Percentiles rank a stretch among this genome's conserved stretches.
These are phyloP conservation scores for Ascocoryne sarcoides DNA, from an alignment of 2,329 filamentous ascomycete genomes.

Conservation along the genomic window DNA sequence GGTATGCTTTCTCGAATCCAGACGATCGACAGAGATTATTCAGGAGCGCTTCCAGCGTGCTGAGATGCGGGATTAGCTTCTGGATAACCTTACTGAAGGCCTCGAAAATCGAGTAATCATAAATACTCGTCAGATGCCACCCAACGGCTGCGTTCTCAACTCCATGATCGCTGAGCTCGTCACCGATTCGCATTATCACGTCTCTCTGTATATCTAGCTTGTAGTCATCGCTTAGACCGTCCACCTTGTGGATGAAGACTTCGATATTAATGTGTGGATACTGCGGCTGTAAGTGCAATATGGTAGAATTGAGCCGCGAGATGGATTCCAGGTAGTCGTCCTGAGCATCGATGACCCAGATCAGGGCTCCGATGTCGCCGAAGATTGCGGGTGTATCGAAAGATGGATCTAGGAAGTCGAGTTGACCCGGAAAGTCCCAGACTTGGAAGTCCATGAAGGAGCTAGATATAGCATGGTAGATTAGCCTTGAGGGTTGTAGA, in stretches of 20 bases:
- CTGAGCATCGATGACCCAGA: slow-evolving; percentile 98
- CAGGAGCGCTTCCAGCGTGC: slow-evolving; percentile 85
- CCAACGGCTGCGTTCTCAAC: slow-evolving; percentile 90
- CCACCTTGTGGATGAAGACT: slow-evolving; percentile 98
- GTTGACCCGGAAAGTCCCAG: slow-evolving; percentile 93
- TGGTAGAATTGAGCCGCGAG: slow-evolving; percentile 75
- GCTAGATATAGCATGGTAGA: too few species aligned
- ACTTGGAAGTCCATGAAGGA: slow-evolving; percentile 99
- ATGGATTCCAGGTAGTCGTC: slow-evolving; percentile 96
- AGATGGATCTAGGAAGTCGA: slow-evolving; percentile 81
- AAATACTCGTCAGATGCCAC: slow-evolving; percentile 95
- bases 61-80: slow-evolving; percentile 88
- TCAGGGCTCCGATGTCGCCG: slow-evolving; percentile 83
- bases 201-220: slow-evolving; percentile 93
- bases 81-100: slow-evolving; percentile 98
- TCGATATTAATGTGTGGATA: slow-evolving; percentile 95
- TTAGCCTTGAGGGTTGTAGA: too few species aligned
- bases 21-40: slow-evolving; percentile 91
- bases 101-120: slow-evolving; percentile 97
- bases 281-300: slow-evolving; percentile 76
- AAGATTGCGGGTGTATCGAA: slow-evolving; percentile 94
- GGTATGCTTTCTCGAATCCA: slow-evolving; percentile 93
- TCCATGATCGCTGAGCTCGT: slow-evolving; percentile 87
- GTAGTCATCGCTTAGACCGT: slow-evolving; percentile 95
- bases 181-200: slow-evolving; percentile 91